Evolutionary conservation across 805 yeast genomes (phyloP).

Genomic region (Candida patagonica): DNA sequence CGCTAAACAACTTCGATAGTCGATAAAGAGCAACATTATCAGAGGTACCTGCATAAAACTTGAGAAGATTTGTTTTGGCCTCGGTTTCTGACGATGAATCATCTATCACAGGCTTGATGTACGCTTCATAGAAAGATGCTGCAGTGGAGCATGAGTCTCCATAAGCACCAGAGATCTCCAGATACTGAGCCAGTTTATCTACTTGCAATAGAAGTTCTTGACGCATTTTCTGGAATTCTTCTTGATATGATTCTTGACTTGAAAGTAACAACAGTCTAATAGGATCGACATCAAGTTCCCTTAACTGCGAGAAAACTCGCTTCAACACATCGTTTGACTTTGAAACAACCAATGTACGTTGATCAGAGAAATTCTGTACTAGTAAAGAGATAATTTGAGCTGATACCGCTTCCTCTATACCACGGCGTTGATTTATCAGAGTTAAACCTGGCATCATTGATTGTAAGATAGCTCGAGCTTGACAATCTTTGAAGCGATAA

Average conservation of each 20-base stretch:
- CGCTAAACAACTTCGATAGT: constrained; percentile 20
- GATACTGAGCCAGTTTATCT: constrained; percentile 24
- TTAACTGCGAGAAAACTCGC: constrained; percentile 19
- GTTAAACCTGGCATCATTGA: constrained; percentile 39
- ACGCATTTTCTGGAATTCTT: constrained; percentile 10
- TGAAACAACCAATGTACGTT: constrained; percentile 26
- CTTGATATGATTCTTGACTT: constrained; percentile 2
- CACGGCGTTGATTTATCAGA: too few species aligned
- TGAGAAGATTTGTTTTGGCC: not conserved
- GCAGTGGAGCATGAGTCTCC: constrained; percentile 34
- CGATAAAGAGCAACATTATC: not conserved
- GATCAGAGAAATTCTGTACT: constrained; percentile 18
- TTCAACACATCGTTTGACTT: constrained; percentile 21
- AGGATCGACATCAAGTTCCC: constrained; percentile 18
- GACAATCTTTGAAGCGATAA: constrained; percentile 18
- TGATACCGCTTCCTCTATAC: too few species aligned
- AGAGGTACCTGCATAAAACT: not conserved
- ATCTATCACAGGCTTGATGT: constrained; percentile 10
- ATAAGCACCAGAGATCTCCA: constrained; percentile 30
- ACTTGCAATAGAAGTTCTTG: constrained; percentile 20
- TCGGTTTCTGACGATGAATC: not conserved
- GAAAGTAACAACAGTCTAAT: constrained; percentile 15
- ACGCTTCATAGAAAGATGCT: constrained; percentile 23
- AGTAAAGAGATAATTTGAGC: constrained; percentile 21
- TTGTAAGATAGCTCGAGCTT: constrained; percentile 23